Percentiles rank a stretch among this genome's conserved stretches.
These are phyloP conservation scores for Colletotrichum godetiae DNA, from an alignment of 2,329 filamentous ascomycete species.

Conservation along the genomic window DNA sequence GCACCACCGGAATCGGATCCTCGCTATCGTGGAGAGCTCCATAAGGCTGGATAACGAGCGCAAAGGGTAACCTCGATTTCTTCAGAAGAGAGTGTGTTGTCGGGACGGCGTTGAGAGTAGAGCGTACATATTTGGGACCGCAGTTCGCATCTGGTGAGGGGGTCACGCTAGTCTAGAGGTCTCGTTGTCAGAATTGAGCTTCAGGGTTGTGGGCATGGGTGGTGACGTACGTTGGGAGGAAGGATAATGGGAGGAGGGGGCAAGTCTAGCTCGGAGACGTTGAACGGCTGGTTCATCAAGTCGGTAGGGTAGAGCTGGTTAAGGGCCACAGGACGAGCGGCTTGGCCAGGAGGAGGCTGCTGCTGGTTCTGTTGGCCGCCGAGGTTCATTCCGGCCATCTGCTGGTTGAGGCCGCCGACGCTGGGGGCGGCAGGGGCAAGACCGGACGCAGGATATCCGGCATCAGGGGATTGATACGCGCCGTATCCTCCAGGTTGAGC, in stretches of 20 bases:
- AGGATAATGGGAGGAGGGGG: constrained; percentile 92
- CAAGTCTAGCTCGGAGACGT: constrained; percentile 90
- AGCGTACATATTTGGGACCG: constrained; percentile 92
- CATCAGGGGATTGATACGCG: constrained; percentile 76
- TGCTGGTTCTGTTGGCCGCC: constrained; percentile 66
- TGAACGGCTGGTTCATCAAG: constrained; percentile 91
- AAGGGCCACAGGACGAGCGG: constrained; percentile 62
- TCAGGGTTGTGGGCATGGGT: not conserved
- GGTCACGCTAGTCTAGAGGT: constrained; percentile 82
- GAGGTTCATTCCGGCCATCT: constrained; percentile 88
- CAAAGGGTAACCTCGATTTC: constrained; percentile 96
- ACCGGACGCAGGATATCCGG: constrained; percentile 71
- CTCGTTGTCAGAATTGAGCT: not conserved
- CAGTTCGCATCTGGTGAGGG: constrained; percentile 93
- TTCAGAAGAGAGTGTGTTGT: constrained; percentile 93
- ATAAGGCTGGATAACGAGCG: constrained; percentile 96
- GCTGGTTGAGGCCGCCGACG: constrained; percentile 81
- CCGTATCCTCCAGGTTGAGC: constrained; percentile 59
- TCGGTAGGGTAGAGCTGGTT: constrained; percentile 96
- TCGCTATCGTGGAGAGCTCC: constrained; percentile 92
- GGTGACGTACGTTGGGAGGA: constrained; percentile 83
- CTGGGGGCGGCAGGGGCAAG: constrained; percentile 56
- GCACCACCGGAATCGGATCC: constrained; percentile 89
- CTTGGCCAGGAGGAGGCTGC: constrained; percentile 52
- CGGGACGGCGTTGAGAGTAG: constrained; percentile 92